phyloP scores from a whole-genome alignment of 2,329 filamentous ascomycete species.

The Calonectria pseudoturangicola region DNA sequence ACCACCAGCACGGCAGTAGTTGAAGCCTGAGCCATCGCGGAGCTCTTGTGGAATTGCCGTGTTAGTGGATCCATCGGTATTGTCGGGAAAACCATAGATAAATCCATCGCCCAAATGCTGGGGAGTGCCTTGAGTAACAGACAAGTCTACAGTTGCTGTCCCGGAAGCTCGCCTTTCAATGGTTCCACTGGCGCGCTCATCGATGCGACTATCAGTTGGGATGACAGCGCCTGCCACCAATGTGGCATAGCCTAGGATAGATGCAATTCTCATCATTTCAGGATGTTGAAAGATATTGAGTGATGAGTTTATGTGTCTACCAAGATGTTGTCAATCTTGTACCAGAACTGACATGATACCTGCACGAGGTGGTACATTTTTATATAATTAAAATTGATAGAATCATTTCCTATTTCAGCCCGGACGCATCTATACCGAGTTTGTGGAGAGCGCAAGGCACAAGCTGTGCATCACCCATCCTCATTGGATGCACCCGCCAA shows the following conservation, averaged over 20 bases:
- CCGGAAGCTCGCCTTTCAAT: not conserved
- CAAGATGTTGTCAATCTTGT: not conserved
- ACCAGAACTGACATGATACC: not conserved
- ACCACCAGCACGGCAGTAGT: constrained; percentile 6
- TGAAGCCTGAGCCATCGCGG: constrained; percentile 2
- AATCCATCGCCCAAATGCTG: constrained; percentile 10
- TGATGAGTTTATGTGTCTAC: not conserved
- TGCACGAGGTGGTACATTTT: not conserved
- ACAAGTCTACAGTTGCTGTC: constrained; percentile 4
- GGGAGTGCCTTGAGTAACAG: not conserved
- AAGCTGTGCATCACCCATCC: not conserved
- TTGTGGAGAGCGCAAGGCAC: not conserved
- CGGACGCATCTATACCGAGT: constrained; percentile 8
- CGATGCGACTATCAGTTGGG: not conserved
- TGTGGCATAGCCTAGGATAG: not conserved
- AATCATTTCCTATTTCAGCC: constrained; percentile 2
- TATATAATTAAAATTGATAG: not conserved
- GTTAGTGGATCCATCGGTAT: constrained; percentile 9
- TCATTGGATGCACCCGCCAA: constrained; percentile 3
- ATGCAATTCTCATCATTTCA: not conserved
- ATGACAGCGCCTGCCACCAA: constrained; percentile 12
- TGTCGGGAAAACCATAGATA: constrained; percentile 14
- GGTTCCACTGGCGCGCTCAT: constrained; percentile 5
- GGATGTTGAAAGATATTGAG: not conserved
- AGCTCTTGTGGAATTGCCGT: constrained; percentile 12